These are phyloP conservation scores for Carex pumila DNA, from an alignment of 176 grass and related monocot genomes.

Conservation along the genomic window DNA sequence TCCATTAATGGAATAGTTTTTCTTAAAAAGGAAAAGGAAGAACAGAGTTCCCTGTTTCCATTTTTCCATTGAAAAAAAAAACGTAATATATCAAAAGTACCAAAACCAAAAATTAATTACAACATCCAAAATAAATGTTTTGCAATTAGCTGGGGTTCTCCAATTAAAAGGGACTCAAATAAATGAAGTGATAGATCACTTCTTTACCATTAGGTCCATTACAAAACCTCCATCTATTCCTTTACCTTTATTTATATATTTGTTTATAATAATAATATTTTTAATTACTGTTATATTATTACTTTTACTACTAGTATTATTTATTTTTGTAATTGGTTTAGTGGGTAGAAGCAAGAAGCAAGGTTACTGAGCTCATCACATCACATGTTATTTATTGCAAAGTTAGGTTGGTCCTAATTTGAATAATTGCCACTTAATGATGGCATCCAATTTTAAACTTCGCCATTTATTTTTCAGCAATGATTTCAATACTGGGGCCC, in stretches of 20 bases:
- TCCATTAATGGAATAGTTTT: no score
- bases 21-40: no score
- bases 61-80: no score
- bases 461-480: background rate
- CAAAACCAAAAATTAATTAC: no score
- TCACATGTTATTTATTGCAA: slow-evolving; percentile 13
- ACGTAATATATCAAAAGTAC: no score
- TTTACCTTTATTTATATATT: background rate
- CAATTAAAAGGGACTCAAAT: background rate
- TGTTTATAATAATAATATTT: background rate
- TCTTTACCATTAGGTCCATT: background rate
- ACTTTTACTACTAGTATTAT: background rate
- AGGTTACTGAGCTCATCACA: background rate
- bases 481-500: background rate
- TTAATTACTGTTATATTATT: no score
- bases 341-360: no score
- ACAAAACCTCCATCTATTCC: background rate
- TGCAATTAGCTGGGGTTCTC: background rate
- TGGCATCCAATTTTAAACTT: background rate
- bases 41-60: no score
- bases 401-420: slow-evolving; percentile 5
- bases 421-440: background rate
- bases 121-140: background rate
- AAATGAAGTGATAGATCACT: background rate
- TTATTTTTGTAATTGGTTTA: background rate